A percentile compares a stretch with the other conserved stretches of the same genome.
Evolutionary conservation across 495 filamentous ascomycete species (phyloP).

Genomic region (Penicillium argentinense): DNA sequence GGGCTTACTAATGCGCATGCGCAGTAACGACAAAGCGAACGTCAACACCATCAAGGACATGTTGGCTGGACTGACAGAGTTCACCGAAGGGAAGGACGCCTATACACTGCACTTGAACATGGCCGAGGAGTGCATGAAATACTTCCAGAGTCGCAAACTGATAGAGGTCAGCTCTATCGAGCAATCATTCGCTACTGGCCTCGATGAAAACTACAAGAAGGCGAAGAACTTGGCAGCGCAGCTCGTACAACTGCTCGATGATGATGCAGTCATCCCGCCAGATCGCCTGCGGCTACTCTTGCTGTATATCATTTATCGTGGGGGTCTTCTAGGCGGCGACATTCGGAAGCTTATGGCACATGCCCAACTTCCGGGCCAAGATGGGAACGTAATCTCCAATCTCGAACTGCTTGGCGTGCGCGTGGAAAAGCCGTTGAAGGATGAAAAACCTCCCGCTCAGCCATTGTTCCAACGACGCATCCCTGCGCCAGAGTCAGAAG

Average conservation of each 20-base stretch:
- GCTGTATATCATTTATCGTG: constrained; percentile 81
- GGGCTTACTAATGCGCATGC: constrained; percentile 6
- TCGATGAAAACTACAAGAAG: constrained; percentile 90
- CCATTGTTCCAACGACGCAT: constrained; percentile 68
- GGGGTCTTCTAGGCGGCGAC: constrained; percentile 86
- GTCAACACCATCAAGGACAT: constrained; percentile 95
- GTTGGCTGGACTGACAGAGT: constrained; percentile 91
- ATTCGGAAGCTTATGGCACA: constrained; percentile 82
- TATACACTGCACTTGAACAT: constrained; percentile 95
- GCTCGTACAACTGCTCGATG: constrained; percentile 83
- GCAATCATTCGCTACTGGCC: constrained; percentile 82
- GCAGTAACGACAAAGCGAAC: constrained; percentile 60
- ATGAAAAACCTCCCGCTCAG: constrained; percentile 60
- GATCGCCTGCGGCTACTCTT: constrained; percentile 84
- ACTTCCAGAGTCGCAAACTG: constrained; percentile 81
- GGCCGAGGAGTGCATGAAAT: constrained; percentile 97
- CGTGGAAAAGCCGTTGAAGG: constrained; percentile 72
- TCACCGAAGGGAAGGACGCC: constrained; percentile 89
- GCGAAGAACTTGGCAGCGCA: constrained; percentile 85
- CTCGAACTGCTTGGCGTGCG: constrained; percentile 80
- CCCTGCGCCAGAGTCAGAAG: constrained; percentile 46
- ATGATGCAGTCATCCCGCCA: constrained; percentile 61
- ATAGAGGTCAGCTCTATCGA: constrained; percentile 84
- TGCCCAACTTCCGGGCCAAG: constrained; percentile 69
- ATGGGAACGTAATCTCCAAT: constrained; percentile 72